Conservation (phyloP, 192 early-diverging fungal genomes). For the Glomus cerebriforme region DNA sequence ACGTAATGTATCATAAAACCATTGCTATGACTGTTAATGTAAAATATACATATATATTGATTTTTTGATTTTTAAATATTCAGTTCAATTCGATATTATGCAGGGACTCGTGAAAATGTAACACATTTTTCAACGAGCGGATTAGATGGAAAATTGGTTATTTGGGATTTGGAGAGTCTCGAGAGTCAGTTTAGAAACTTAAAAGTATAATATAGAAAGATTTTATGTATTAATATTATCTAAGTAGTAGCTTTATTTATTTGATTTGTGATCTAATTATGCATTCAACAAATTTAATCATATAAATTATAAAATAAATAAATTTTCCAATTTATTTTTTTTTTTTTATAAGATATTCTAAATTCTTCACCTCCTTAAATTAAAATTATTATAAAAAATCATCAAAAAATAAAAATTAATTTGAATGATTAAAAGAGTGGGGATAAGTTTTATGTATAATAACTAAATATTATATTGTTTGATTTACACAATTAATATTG, state of each 20-base stretch:
- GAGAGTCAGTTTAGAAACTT: not conserved
- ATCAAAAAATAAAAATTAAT: not conserved
- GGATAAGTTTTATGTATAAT: not conserved
- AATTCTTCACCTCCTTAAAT: not conserved
- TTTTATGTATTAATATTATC: not conserved
- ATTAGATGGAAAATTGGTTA: conserved; percentile 81
- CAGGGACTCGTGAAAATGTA: conserved; percentile 52
- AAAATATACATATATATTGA: not conserved
- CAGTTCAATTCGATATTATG: conserved; percentile 55
- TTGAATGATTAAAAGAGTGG: not conserved
- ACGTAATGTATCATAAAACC: conserved; percentile 52
- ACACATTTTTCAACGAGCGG: conserved; percentile 77
- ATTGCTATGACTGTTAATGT: not conserved
- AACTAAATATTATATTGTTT: not conserved
- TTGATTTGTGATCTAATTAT: not conserved
- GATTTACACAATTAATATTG: too few species aligned
- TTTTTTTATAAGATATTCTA: too few species aligned
- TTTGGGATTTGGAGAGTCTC: conserved; percentile 61
- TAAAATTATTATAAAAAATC: not conserved
- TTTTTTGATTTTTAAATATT: not conserved
- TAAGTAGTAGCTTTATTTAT: too few species aligned
- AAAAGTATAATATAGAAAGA: not conserved
- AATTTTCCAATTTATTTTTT: too few species aligned
- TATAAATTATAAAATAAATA: too few species aligned
- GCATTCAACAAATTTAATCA: too few species aligned